Evolutionary conservation across 352 stramenopile species (phyloP).

Genomic region (Elongisporangium anandrum): DNA sequence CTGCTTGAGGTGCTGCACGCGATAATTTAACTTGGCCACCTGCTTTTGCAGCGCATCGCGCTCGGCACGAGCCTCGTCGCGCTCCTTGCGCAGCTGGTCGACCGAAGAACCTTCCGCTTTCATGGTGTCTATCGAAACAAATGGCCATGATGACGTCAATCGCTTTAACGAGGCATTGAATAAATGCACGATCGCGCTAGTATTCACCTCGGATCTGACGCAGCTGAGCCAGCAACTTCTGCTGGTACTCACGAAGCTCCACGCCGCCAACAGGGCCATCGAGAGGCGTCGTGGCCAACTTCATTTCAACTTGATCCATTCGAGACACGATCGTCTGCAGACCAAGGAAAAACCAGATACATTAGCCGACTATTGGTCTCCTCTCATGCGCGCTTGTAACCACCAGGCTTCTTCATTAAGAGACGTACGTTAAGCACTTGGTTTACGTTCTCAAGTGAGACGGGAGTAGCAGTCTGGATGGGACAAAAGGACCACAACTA

Average conservation of each 20-base stretch:
- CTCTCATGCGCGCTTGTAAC: background rate
- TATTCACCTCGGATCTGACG: conserved; percentile 46
- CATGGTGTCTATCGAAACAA: conserved; percentile 49
- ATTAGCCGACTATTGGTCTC: background rate
- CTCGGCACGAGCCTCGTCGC: conserved; percentile 50
- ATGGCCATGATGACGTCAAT: conserved; percentile 3
- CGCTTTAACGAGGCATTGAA: background rate
- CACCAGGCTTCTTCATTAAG: background rate
- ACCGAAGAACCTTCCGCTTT: conserved; percentile 52
- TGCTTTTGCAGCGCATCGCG: conserved; percentile 62
- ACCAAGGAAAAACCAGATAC: conserved; percentile 1
- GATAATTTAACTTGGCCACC: conserved; percentile 79
- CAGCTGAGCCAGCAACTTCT: conserved; percentile 52
- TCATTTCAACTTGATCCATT: conserved; percentile 45
- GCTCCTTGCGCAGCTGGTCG: conserved; percentile 57
- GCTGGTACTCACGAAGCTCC: conserved; percentile 68
- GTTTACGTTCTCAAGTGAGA: conserved; percentile 23
- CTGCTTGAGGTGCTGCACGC: conserved; percentile 69
- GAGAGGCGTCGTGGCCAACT: conserved; percentile 20
- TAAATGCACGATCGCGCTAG: background rate
- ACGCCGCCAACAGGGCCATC: conserved; percentile 55
- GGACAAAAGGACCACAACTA: background rate
- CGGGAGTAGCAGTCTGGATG: conserved; percentile 7
- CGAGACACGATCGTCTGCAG: conserved; percentile 40
- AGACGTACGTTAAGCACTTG: conserved; percentile 22